Evolutionary conservation across 164 flowering plant genomes (phyloP).

Genomic region (Protea cynaroides): DNA sequence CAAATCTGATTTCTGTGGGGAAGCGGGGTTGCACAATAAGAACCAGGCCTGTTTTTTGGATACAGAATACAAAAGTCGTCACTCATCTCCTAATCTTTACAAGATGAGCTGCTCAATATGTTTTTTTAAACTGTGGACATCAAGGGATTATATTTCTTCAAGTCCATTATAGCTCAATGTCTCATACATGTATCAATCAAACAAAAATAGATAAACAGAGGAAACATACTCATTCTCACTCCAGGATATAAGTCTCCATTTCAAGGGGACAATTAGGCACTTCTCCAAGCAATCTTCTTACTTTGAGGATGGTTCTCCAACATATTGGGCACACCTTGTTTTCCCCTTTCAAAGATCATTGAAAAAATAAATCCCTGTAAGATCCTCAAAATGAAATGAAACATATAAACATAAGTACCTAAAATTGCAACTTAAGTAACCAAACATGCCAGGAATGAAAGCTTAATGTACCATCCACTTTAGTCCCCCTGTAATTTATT

Average conservation of each 20-base stretch:
- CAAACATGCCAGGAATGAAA: constrained; percentile 25
- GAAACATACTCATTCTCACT: background rate
- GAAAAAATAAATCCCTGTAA: constrained; percentile 9
- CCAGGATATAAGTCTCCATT: background rate
- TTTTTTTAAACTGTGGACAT: no score
- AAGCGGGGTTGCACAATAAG: no score
- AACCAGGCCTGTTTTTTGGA: no score
- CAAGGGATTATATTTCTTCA: background rate
- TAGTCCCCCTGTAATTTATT: constrained; percentile 15
- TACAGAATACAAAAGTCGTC: no score
- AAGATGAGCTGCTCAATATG: no score
- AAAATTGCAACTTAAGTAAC: constrained; percentile 20
- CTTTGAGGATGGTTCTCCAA: constrained; percentile 51
- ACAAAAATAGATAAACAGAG: background rate
- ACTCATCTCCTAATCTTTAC: no score
- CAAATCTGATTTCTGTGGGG: no score
- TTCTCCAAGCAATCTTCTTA: constrained; percentile 32
- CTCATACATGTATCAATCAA: background rate
- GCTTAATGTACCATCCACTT: constrained; percentile 18
- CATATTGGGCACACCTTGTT: constrained; percentile 65
- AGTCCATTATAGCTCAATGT: background rate
- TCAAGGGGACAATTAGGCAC: background rate
- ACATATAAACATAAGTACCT: constrained; percentile 14
- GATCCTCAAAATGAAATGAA: background rate
- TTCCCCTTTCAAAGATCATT: constrained; percentile 55